Evolutionary conservation across 495 filamentous ascomycete genomes (phyloP).

Genomic region (Talaromyces nanjingensis): DNA sequence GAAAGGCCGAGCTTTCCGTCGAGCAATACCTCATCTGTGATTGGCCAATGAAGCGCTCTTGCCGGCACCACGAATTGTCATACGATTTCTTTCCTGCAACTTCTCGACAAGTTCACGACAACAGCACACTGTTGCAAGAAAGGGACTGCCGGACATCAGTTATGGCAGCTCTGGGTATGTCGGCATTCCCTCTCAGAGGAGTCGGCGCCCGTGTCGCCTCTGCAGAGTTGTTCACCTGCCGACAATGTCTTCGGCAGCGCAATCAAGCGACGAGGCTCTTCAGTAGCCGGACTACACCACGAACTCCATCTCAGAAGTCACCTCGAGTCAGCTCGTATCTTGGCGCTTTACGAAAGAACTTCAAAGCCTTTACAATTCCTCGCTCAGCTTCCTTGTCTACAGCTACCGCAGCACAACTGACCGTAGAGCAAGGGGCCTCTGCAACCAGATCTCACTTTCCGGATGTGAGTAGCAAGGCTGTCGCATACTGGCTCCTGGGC

Average conservation of each 20-base stretch:
- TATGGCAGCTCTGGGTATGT: conserved; percentile 32
- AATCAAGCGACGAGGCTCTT: conserved; percentile 27
- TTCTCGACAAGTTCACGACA: conserved; percentile 8
- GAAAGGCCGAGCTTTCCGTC: not conserved
- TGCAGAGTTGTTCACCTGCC: conserved; percentile 52
- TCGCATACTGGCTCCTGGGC: conserved; percentile 88
- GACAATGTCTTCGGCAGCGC: conserved; percentile 49
- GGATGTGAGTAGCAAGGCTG: conserved; percentile 59
- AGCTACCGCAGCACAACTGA: conserved; percentile 14
- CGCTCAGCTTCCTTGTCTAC: conserved; percentile 13
- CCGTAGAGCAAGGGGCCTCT: conserved; percentile 18
- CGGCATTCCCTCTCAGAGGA: conserved; percentile 26
- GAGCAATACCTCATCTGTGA: not conserved
- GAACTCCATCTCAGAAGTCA: conserved; percentile 20
- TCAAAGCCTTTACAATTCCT: not conserved
- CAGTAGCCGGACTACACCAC: conserved; percentile 24
- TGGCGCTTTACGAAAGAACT: not conserved
- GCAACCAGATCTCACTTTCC: conserved; percentile 54
- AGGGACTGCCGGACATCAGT: conserved; percentile 1
- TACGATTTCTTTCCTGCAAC: not conserved
- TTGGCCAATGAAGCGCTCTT: not conserved
- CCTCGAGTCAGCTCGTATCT: conserved; percentile 20
- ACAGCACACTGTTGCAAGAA: not conserved
- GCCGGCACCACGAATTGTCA: not conserved
- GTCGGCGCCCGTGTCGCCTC: conserved; percentile 42